phyloP scores from a whole-genome alignment of 306 rosid genomes.

The Astragalus glycyphyllos region DNA sequence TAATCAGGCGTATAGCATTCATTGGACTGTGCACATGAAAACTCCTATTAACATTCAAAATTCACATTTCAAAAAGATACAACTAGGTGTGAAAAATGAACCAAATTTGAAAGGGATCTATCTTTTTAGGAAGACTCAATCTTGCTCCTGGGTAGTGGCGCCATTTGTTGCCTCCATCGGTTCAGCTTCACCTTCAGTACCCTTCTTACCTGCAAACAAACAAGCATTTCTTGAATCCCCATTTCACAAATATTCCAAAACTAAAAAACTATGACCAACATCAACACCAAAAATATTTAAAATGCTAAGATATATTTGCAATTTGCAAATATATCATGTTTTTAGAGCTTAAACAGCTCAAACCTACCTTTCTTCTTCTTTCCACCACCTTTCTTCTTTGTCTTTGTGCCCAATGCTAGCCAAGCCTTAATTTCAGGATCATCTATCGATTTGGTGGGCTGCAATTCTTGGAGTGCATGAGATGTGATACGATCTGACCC shows the following conservation, averaged over 20 bases:
- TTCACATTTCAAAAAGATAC: slow-evolving; percentile 64
- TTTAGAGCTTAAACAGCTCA: no score
- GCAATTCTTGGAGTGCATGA: slow-evolving; percentile 74
- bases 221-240: neutral
- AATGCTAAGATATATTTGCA: no score
- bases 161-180: slow-evolving; percentile 63
- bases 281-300: neutral
- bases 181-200: slow-evolving; percentile 68
- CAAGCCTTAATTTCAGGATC: slow-evolving; percentile 96
- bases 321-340: no score
- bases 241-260: neutral
- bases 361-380: slow-evolving; percentile 90
- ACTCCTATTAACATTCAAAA: slow-evolving; percentile 35
- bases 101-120: slow-evolving; percentile 57
- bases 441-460: slow-evolving; percentile 74
- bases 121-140: slow-evolving; percentile 41
- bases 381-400: slow-evolving; percentile 93
- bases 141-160: slow-evolving; percentile 65
- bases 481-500: slow-evolving; percentile 87
- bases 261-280: neutral
- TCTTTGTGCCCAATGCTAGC: slow-evolving; percentile 43
- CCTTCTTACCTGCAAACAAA: slow-evolving; percentile 71
- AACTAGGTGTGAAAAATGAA: slow-evolving; percentile 43
- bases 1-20: slow-evolving; percentile 17
- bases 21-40: slow-evolving; percentile 30